Conservation (phyloP, 768 basidiomycete genomes). For the Rhodocollybia butyracea region DNA sequence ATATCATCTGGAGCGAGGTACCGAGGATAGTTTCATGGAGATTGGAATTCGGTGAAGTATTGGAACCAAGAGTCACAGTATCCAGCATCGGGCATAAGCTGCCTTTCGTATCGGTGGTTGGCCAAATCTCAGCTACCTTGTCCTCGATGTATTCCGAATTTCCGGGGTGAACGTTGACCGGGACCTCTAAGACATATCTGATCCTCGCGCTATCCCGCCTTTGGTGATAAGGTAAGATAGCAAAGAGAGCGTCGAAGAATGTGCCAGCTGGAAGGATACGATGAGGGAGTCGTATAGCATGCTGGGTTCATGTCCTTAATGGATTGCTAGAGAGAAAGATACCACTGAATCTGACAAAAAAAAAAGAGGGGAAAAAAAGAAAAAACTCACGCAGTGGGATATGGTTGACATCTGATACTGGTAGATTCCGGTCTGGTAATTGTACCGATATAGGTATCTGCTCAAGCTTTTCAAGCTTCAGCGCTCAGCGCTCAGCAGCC, state of each 20-base stretch:
- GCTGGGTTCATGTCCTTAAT: conserved; percentile 34
- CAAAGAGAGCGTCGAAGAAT: conserved; percentile 69
- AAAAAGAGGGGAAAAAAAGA: not conserved
- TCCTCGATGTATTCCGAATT: conserved; percentile 49
- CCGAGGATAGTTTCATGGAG: conserved; percentile 31
- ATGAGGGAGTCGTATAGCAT: conserved; percentile 46
- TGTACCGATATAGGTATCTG: too few species aligned
- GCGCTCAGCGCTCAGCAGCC: too few species aligned
- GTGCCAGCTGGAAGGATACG: conserved; percentile 84
- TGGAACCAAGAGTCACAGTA: conserved; percentile 22
- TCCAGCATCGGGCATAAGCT: conserved; percentile 41
- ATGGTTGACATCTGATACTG: too few species aligned
- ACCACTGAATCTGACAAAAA: conserved; percentile 4
- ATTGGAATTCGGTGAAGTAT: conserved; percentile 68
- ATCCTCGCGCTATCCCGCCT: conserved; percentile 59
- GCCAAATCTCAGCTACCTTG: conserved; percentile 47
- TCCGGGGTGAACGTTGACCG: conserved; percentile 53
- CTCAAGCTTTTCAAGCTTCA: too few species aligned
- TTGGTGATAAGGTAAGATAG: conserved; percentile 72
- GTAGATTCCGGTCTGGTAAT: too few species aligned
- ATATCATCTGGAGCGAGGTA: conserved; percentile 68
- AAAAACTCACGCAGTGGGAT: not conserved
- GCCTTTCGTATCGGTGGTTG: conserved; percentile 61
- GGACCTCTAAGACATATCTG: conserved; percentile 52
- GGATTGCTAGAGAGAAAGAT: conserved; percentile 60